Base-by-base conservation (phyloP, 2,329 filamentous ascomycete genomes). In the Dendryphion nanum region DNA sequence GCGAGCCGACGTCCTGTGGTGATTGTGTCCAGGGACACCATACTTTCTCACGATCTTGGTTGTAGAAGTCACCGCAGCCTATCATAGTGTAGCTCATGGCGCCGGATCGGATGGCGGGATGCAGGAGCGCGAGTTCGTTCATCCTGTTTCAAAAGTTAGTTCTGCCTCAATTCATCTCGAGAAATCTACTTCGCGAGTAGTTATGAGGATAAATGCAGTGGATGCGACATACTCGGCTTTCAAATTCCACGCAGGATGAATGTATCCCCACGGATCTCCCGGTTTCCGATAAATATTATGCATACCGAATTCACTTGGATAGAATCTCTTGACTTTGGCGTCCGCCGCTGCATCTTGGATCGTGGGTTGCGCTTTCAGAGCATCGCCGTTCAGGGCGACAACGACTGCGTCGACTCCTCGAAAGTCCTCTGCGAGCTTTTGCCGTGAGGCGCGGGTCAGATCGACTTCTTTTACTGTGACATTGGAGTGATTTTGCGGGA, bases 41-140 rank as follows among this genome's bases (percentile, higher is more conserved):
- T 4, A 45, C 41, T 2, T 40, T 36, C 32, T 64, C 56, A n/a
- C 50, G 48, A 16, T 44, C 35, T 41, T 57, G 50, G 42, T 63
- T 51, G 38, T 59, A 61, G 33, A 59, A 57, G 20, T 61, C 54
- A 15, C 59, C 57, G 38, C 57, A 60, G 33, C 58, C 53, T 40
- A 62, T 57, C 12, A 61, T 33, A 3, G 57, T 64, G 41, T 57
- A 63, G 14, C 44, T 48, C 51, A 58, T 60, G 21, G 48, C 48
- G 24, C 53, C 54, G 4, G 30, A 30, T 19, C 28, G 19, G 21
- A 24, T n/a, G 20, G 42, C 38, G 12, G 44, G 46, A 39, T 58
- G 55, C 3, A 60, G 6, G 26, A n/a, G n/a, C n/a, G n/a, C n/a
- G n/a, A n/a, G n/a, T n/a, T 54, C 55, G 5, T 45, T 47, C 31